Conservation (phyloP, 306 rosid genomes). For the Cucumis melo region DNA sequence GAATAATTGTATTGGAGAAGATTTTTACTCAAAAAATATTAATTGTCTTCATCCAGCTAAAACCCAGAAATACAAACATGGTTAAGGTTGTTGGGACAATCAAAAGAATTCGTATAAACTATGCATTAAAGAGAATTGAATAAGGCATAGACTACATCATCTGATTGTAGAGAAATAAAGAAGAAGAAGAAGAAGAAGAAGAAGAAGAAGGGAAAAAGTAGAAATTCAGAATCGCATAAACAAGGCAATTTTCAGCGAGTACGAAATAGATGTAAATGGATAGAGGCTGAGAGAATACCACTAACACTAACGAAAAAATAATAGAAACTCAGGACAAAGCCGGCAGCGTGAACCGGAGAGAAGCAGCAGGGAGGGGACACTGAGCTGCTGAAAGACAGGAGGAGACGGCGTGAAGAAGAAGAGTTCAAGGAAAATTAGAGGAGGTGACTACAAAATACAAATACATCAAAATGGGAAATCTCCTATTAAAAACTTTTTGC, state of each 20-base stretch:
- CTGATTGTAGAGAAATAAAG: not conserved
- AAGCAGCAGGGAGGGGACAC: not conserved
- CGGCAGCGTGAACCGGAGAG: not conserved
- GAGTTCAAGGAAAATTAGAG: no score
- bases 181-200: no score
- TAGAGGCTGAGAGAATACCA: not conserved
- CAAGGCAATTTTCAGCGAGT: not conserved
- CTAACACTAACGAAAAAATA: no score
- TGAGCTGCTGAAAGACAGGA: not conserved
- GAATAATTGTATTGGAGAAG: not conserved
- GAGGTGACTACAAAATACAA: no score
- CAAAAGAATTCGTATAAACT: not conserved
- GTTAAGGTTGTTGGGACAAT: not conserved
- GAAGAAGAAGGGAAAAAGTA: not conserved
- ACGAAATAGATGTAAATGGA: not conserved
- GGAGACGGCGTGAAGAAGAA: not conserved
- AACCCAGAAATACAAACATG: not conserved
- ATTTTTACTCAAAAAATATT: no score
- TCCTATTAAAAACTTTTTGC: no score
- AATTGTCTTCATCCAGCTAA: not conserved
- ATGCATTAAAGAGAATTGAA: not conserved
- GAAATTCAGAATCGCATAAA: not conserved
- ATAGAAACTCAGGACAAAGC: not conserved
- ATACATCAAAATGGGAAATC: no score
- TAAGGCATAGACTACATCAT: not conserved